Evolutionary conservation across 2,329 filamentous ascomycete genomes (phyloP).

Genomic region (Colletotrichum siamense): DNA sequence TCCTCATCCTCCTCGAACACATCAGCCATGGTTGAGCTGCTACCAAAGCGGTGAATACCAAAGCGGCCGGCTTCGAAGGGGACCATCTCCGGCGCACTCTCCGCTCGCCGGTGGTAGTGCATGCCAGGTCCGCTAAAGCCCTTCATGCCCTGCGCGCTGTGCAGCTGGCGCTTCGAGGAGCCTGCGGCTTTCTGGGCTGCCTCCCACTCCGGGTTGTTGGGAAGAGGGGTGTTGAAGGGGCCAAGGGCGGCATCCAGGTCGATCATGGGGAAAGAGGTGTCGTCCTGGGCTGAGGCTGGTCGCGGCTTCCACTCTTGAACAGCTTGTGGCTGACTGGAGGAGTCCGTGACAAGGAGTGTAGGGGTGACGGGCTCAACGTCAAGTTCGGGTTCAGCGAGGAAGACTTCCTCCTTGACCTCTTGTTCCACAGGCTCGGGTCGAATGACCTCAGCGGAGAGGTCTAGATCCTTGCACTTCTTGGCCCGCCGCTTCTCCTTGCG

Average conservation of each 20-base stretch:
- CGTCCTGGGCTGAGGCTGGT: constrained; percentile 46
- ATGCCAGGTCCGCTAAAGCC: constrained; percentile 72
- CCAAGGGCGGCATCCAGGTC: constrained; percentile 93
- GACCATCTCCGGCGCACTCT: constrained; percentile 80
- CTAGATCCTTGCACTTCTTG: constrained; percentile 31
- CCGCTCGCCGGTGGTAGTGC: constrained; percentile 79
- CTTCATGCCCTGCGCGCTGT: constrained; percentile 76
- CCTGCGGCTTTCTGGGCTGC: constrained; percentile 66
- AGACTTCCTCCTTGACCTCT: constrained; percentile 26
- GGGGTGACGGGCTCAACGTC: constrained; percentile 38
- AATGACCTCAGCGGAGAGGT: not conserved
- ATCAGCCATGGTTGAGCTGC: constrained; percentile 79
- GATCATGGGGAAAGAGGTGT: constrained; percentile 78
- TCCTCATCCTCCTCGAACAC: constrained; percentile 88
- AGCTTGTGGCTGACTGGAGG: constrained; percentile 33
- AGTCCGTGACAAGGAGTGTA: constrained; percentile 47
- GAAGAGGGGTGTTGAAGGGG: constrained; percentile 83
- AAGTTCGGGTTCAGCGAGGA: constrained; percentile 29
- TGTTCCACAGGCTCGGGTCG: not conserved
- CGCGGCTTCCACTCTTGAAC: constrained; percentile 41
- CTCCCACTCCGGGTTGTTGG: constrained; percentile 69
- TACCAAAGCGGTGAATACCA: constrained; percentile 67
- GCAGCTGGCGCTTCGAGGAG: constrained; percentile 68
- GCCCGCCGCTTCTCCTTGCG: constrained; percentile 61
- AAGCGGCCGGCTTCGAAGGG: constrained; percentile 70